Evolutionary conservation across 192 early-diverging fungal genomes (phyloP).

Genomic region (Coemansia sp.): DNA sequence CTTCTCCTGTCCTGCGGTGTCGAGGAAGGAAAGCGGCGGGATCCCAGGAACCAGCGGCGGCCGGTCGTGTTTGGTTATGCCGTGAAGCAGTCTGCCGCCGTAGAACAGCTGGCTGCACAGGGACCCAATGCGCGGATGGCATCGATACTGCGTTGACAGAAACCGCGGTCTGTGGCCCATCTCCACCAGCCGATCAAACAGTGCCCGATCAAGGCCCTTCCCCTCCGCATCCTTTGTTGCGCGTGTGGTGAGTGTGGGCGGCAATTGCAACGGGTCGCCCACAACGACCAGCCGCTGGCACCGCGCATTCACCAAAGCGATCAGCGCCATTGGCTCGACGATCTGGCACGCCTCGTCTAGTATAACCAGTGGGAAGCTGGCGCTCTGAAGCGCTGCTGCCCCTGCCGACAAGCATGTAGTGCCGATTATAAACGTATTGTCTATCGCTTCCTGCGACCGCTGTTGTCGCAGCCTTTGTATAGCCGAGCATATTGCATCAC

Average conservation of each 20-base stretch:
- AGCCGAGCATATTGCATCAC: conserved; percentile 30
- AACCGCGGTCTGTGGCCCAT: conserved; percentile 41
- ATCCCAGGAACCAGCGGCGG: conserved; percentile 30
- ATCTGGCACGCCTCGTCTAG: conserved; percentile 89
- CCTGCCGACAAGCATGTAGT: conserved; percentile 80
- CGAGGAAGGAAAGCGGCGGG: conserved; percentile 51
- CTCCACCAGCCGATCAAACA: conserved; percentile 76
- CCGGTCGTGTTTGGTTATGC: conserved; percentile 25
- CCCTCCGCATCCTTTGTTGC: conserved; percentile 56
- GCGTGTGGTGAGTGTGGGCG: conserved; percentile 72
- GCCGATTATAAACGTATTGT: conserved; percentile 60
- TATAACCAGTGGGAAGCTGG: conserved; percentile 67
- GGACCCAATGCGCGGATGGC: conserved; percentile 54
- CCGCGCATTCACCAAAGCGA: conserved; percentile 69
- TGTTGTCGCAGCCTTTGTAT: conserved; percentile 55
- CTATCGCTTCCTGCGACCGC: conserved; percentile 25
- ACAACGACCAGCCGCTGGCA: conserved; percentile 70
- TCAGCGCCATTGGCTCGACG: conserved; percentile 83
- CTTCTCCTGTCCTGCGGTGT: conserved; percentile 42
- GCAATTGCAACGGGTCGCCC: conserved; percentile 86
- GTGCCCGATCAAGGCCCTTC: conserved; percentile 67
- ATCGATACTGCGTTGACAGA: conserved; percentile 57
- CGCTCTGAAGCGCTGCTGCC: conserved; percentile 67
- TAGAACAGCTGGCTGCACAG: conserved; percentile 57
- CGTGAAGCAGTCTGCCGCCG: conserved; percentile 32